Evolutionary conservation across 2,329 filamentous ascomycete species (phyloP), one percentile per base, ranked within the genome.

Genomic region (Clonostachys solani): DNA sequence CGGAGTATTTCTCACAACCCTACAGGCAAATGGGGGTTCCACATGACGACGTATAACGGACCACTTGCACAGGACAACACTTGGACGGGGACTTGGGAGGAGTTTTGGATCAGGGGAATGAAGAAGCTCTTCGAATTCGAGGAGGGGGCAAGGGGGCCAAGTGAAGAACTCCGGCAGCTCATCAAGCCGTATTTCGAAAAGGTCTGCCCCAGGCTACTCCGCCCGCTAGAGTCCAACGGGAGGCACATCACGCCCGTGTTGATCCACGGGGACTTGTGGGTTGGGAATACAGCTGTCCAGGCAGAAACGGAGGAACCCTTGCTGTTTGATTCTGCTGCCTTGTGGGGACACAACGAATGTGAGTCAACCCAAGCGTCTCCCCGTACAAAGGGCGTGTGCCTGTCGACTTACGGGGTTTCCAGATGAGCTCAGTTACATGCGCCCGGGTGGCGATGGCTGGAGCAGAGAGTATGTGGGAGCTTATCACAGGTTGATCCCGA

Each of bases 181-280:
- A 47, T 48, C 13, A 29, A 43, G 3, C 45, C 52, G 15, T 51
- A 53, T 15, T 46, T 61, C 5, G 54, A 56, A 2, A 60, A 59
- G 44, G 59, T 65, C 2, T 51, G 63, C 3, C 61, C 58, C 7
- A 49, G 59, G 18, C 55, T 66, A 1, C 54, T 66, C 1, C 37
- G 52, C 2, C 60, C 59, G 1, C 49, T 68, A 9, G 56, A 65
- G 49, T 49, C 51, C 10, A 50, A 56, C 12, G 60, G 60, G 3
- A 52, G 59, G 9, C 49, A 43, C 6, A 38, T 49, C 3, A 69
- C 68, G 43, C 73, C 73, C 2, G 62, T 57, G 1, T 57, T 77
- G 2, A 57, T 77, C 2, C 73, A 77, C 41, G 68, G 68, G 1
- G 68, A 75, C 44, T 54, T 74, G 6, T 74, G 69, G 69, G 58